Percentiles rank a stretch among this genome's conserved stretches.
Conservation (phyloP, 2,329 filamentous ascomycete genomes). For the Calonectria hongkongensis region DNA sequence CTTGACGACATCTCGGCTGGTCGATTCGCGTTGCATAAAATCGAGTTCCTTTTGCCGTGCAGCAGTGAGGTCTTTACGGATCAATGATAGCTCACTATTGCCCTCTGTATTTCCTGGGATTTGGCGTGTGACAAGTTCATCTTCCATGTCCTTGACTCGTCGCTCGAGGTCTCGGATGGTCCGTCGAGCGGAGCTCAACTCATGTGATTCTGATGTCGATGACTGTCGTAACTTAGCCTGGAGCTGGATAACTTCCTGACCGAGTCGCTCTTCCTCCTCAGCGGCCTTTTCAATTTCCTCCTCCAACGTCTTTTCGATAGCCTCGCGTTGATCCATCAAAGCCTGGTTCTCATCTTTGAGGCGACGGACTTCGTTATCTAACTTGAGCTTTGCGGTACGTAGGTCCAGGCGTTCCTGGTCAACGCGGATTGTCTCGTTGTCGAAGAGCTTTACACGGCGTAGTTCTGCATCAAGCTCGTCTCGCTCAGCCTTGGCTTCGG, state of each 20-base stretch:
- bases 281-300: conserved; percentile 80
- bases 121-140: conserved; percentile 60
- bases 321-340: conserved; percentile 73
- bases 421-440: conserved; percentile 75
- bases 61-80: conserved; percentile 78
- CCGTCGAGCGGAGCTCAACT: conserved; percentile 75
- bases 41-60: conserved; percentile 80
- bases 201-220: conserved; percentile 70
- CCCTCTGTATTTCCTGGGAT: conserved; percentile 63
- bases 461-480: conserved; percentile 80
- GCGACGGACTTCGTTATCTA: conserved; percentile 80
- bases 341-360: conserved; percentile 78
- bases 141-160: conserved; percentile 73
- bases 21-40: conserved; percentile 78
- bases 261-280: conserved; percentile 78
- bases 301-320: conserved; percentile 78
- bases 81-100: conserved; percentile 73
- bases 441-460: conserved; percentile 71
- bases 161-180: conserved; percentile 80
- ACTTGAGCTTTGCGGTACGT: conserved; percentile 79
- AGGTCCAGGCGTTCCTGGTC: conserved; percentile 83
- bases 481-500: conserved; percentile 78
- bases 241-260: conserved; percentile 72
- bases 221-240: conserved; percentile 67
- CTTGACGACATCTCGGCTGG: conserved; percentile 78